Percentiles rank a stretch among this genome's conserved stretches.
phyloP scores from a whole-genome alignment of 2,329 filamentous ascomycete species.

The Paramyrothecium roridum region DNA sequence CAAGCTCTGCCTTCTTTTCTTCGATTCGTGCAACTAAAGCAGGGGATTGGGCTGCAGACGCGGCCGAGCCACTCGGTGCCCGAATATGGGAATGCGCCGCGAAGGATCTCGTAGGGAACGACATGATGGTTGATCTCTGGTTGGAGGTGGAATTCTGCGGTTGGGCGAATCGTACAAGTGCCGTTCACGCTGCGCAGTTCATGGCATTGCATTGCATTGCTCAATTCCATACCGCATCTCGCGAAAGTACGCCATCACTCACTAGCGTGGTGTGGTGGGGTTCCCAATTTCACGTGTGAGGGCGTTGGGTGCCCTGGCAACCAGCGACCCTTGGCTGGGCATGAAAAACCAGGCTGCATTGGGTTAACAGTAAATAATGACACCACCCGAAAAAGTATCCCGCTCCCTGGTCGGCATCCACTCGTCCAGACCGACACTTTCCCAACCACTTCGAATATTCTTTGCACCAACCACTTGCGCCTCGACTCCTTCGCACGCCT shows the following conservation, averaged over 20 bases:
- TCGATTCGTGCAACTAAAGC: slow-evolving; percentile 72
- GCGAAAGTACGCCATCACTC: no score
- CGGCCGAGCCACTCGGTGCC: slow-evolving; percentile 50
- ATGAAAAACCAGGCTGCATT: slow-evolving; percentile 18
- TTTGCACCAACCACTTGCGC: slow-evolving; percentile 7
- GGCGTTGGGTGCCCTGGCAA: slow-evolving; percentile 22
- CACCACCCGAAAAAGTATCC: slow-evolving; percentile 18
- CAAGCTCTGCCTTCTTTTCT: slow-evolving; percentile 81
- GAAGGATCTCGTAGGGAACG: slow-evolving; percentile 53
- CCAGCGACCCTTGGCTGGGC: slow-evolving; percentile 11
- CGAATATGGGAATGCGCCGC: slow-evolving; percentile 70
- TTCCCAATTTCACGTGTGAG: slow-evolving; percentile 17
- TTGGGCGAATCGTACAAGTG: no score
- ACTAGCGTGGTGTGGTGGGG: slow-evolving; percentile 16
- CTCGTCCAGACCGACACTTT: slow-evolving; percentile 16
- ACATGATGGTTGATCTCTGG: slow-evolving; percentile 38
- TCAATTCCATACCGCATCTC: no score
- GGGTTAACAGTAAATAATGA: slow-evolving; percentile 31
- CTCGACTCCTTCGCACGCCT: slow-evolving; percentile 9
- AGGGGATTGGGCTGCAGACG: slow-evolving; percentile 60
- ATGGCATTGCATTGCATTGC: no score
- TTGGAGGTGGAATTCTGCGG: slow-evolving; percentile 7
- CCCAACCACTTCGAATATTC: slow-evolving; percentile 12
- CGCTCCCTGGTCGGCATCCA: slow-evolving; percentile 3
- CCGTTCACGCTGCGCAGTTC: no score